Conservation (phyloP, 2,329 filamentous ascomycete genomes). For the Microdochium trichocladiopsis region DNA sequence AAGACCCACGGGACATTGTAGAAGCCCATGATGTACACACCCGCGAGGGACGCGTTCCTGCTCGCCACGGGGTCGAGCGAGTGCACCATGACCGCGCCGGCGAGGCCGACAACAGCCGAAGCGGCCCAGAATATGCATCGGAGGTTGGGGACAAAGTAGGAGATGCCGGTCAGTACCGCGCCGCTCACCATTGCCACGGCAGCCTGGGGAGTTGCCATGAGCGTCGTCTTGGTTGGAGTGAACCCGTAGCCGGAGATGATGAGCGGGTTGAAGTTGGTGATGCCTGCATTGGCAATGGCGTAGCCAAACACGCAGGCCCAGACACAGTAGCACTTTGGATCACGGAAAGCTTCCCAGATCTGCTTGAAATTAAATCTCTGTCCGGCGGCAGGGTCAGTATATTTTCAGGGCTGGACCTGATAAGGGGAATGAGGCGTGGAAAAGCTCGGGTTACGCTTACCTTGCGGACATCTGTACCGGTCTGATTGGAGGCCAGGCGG, state of each 20-base stretch:
- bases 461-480: slow-evolving; percentile 4
- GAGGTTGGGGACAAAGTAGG: slow-evolving; percentile 18
- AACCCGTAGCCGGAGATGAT: slow-evolving; percentile 43
- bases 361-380: slow-evolving; percentile 11
- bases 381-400: not conserved
- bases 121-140: slow-evolving; percentile 36
- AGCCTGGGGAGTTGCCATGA: slow-evolving; percentile 23
- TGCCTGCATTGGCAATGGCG: slow-evolving; percentile 61
- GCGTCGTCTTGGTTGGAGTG: slow-evolving; percentile 14
- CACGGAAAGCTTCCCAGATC: slow-evolving; percentile 11
- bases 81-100: slow-evolving; percentile 30
- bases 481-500: slow-evolving; percentile 6
- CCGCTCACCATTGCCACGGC: slow-evolving; percentile 21
- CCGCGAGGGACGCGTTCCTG: slow-evolving; percentile 43
- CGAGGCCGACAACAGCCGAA: slow-evolving; percentile 53
- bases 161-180: slow-evolving; percentile 12
- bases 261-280: slow-evolving; percentile 53
- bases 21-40: slow-evolving; percentile 45
- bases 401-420: not conserved
- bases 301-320: slow-evolving; percentile 40
- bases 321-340: slow-evolving; percentile 10
- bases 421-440: too few relatives aligned
- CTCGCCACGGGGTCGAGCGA: slow-evolving; percentile 28
- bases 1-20: slow-evolving; percentile 47
- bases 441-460: not conserved